Conservation (phyloP, 352 stramenopile species). For the Pythium insidiosum region DNA sequence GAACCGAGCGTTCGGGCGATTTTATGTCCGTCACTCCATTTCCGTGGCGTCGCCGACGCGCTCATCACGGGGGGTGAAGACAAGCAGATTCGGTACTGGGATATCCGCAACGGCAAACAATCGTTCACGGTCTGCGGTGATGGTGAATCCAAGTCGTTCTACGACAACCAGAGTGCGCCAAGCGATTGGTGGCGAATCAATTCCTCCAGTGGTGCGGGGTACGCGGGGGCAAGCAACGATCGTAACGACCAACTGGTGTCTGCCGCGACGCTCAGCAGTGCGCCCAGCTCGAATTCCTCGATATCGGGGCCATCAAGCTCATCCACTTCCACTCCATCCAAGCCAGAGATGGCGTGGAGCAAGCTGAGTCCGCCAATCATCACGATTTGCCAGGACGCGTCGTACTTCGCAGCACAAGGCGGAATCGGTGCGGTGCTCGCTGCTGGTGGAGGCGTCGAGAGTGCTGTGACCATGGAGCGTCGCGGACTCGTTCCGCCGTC, state of each 20-base stretch:
- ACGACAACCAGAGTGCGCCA: constrained; percentile 73
- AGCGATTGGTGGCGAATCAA: constrained; percentile 83
- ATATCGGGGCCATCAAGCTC: background rate
- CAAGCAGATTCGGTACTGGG: constrained; percentile 95
- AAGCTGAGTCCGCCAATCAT: constrained; percentile 79
- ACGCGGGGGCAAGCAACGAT: constrained; percentile 6
- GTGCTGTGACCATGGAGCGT: constrained; percentile 75
- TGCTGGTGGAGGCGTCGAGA: constrained; percentile 49
- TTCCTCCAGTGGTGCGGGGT: constrained; percentile 23
- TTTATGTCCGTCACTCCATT: constrained; percentile 82
- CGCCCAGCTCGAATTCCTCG: constrained; percentile 18
- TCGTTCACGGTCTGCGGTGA: constrained; percentile 92
- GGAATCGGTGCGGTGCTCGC: constrained; percentile 35
- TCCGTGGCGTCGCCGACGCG: constrained; percentile 70
- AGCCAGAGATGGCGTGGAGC: constrained; percentile 83
- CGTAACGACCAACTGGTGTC: constrained; percentile 17
- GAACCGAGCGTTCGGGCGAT: constrained; percentile 83
- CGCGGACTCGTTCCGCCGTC: constrained; percentile 84
- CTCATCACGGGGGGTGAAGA: constrained; percentile 94
- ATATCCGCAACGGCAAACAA: constrained; percentile 90
- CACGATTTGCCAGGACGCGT: constrained; percentile 81
- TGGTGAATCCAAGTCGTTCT: constrained; percentile 77
- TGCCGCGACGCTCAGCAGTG: too few relatives aligned
- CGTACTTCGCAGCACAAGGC: constrained; percentile 44
- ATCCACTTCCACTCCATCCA: constrained; percentile 31